Conservation (phyloP, 768 basidiomycete species). For the Termitomyces sp. region DNA sequence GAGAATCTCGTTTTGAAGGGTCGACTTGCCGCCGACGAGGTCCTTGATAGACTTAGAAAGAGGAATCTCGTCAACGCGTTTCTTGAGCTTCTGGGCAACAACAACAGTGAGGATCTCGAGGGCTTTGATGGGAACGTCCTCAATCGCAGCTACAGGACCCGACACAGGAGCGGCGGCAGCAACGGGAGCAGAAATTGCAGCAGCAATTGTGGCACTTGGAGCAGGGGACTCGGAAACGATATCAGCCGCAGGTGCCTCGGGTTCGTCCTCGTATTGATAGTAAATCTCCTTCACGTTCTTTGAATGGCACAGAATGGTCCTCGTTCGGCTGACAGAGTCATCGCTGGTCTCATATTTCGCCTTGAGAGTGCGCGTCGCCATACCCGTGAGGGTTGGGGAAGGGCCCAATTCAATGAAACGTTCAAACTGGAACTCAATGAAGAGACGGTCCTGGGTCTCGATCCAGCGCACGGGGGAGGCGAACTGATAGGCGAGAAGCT, state of each 20-base stretch:
- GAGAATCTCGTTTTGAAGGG: slow-evolving; percentile 96
- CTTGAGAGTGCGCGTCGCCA: slow-evolving; percentile 88
- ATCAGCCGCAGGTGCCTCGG: slow-evolving; percentile 41
- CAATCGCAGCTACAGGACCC: slow-evolving; percentile 70
- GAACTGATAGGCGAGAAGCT: slow-evolving; percentile 96
- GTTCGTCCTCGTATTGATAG: slow-evolving; percentile 94
- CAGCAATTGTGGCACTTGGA: slow-evolving; percentile 34
- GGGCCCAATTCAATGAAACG: slow-evolving; percentile 95
- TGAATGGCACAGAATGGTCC: slow-evolving; percentile 87
- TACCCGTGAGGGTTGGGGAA: slow-evolving; percentile 92
- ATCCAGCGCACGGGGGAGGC: slow-evolving; percentile 99
- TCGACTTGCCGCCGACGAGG: slow-evolving; percentile 97
- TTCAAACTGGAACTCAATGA: slow-evolving; percentile 83
- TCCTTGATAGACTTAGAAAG: slow-evolving; percentile 96
- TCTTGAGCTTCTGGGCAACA: slow-evolving; percentile 98
- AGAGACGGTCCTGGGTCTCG: slow-evolving; percentile 95
- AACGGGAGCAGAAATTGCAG: slow-evolving; percentile 40
- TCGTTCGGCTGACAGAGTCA: slow-evolving; percentile 75
- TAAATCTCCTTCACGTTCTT: slow-evolving; percentile 98
- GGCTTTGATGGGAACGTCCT: slow-evolving; percentile 91
- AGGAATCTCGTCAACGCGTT: slow-evolving; percentile 85
- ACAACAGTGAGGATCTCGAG: slow-evolving; percentile 83
- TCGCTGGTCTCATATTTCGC: slow-evolving; percentile 92
- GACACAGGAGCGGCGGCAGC: slow-evolving; percentile 47
- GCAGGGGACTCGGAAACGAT: slow-evolving; percentile 31